These are phyloP conservation scores for Aphanomyces cochlioides DNA, from an alignment of 352 stramenopile genomes.

Conservation along the genomic window DNA sequence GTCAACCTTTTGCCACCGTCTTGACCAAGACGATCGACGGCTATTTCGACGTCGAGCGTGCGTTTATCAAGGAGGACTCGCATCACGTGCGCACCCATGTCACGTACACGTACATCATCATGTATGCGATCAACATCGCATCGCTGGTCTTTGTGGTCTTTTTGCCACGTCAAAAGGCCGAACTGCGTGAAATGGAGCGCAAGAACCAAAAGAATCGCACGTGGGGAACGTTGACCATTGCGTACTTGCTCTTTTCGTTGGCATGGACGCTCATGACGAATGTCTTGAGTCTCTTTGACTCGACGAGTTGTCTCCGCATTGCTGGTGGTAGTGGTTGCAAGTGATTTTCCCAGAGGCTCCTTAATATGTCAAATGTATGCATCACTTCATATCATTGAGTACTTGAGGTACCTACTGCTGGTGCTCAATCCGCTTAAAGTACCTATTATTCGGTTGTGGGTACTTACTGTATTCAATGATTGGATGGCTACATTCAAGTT, in stretches of 20 bases:
- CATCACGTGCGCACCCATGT: no score
- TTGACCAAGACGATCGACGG: conserved; percentile 52
- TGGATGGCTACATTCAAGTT: no score
- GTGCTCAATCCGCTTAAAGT: no score
- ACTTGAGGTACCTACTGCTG: no score
- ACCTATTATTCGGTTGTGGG: no score
- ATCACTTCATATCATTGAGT: no score
- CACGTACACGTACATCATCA: conserved; percentile 32
- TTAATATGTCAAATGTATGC: no score
- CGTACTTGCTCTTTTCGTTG: conserved; percentile 31
- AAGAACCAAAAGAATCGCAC: conserved; percentile 38
- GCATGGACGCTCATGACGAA: conserved; percentile 46
- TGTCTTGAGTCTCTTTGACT: conserved; percentile 42
- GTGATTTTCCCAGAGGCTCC: background rate
- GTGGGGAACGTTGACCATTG: conserved; percentile 31
- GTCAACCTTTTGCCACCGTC: conserved; percentile 26
- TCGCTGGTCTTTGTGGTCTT: conserved; percentile 47
- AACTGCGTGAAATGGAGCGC: conserved; percentile 44
- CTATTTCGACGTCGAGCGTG: conserved; percentile 46
- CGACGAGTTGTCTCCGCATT: conserved; percentile 37
- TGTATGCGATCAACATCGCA: conserved; percentile 51
- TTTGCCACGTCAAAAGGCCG: conserved; percentile 49
- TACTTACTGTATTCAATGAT: no score
- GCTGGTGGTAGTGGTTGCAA: conserved; percentile 35
- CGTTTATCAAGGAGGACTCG: conserved; percentile 38